These are phyloP conservation scores for Erigeron philadelphicus DNA, from an alignment of 140 eudicot species.

Conservation along the genomic window DNA sequence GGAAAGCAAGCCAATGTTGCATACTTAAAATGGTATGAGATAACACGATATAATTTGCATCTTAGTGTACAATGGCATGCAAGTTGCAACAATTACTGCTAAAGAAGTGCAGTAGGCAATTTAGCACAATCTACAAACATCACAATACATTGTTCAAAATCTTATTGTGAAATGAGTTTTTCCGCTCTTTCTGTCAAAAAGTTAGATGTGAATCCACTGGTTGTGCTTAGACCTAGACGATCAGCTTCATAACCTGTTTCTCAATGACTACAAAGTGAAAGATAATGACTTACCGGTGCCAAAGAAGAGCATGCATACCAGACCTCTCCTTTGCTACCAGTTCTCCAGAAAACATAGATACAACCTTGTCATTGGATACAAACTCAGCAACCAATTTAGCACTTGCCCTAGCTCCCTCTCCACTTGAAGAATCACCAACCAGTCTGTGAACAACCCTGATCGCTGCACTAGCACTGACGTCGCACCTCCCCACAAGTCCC, in stretches of 20 bases:
- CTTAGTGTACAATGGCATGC: constrained; percentile 14
- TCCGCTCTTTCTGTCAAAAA: neutral
- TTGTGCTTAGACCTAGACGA: constrained; percentile 2
- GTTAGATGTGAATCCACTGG: neutral
- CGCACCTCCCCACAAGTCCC: constrained; percentile 79
- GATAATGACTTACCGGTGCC: constrained; percentile 59
- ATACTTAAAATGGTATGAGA: neutral
- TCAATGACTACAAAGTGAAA: neutral
- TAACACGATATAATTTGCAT: constrained; percentile 1
- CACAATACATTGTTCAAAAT: neutral
- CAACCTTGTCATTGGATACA: constrained; percentile 75
- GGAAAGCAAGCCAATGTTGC: constrained; percentile 2
- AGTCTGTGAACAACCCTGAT: constrained; percentile 71
- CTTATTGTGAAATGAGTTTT: neutral
- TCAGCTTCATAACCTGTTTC: neutral
- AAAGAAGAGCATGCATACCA: constrained; percentile 84
- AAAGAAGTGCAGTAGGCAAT: constrained; percentile 11
- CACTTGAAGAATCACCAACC: constrained; percentile 52
- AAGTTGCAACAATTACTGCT: neutral
- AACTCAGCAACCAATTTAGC: constrained; percentile 70
- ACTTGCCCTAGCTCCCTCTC: constrained; percentile 56
- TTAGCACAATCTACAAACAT: neutral
- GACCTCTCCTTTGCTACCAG: constrained; percentile 70
- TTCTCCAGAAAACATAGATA: constrained; percentile 70
- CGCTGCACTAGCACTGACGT: constrained; percentile 71